Evolutionary conservation across 208 protist genomes (phyloP).

Genomic region (Naegleria lovaniensis): DNA sequence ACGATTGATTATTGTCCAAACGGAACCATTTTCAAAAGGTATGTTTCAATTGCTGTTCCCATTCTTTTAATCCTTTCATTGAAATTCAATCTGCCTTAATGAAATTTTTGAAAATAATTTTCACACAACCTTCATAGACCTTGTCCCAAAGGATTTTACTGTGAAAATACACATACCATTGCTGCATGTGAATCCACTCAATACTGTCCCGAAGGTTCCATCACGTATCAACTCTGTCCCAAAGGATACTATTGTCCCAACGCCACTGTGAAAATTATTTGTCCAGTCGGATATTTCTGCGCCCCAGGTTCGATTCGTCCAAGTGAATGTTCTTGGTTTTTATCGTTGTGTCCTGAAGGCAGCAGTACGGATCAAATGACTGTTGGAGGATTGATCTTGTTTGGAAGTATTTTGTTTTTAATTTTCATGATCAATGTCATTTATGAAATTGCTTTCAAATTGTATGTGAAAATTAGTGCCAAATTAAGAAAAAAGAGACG

Average conservation of each 20-base stretch:
- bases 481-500: background rate
- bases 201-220: conserved; percentile 26
- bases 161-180: background rate
- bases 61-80: no score
- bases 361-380: background rate
- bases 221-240: conserved; percentile 25
- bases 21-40: background rate
- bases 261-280: background rate
- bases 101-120: no score
- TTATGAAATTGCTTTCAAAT: background rate
- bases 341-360: background rate
- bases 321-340: conserved; percentile 11
- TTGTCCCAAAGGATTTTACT: background rate
- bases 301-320: conserved; percentile 7
- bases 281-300: conserved; percentile 32
- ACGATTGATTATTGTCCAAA: background rate
- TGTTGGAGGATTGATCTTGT: background rate
- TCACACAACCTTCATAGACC: background rate
- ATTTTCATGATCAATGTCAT: background rate
- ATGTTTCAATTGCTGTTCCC: no score
- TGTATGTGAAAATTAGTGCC: background rate
- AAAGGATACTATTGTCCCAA: conserved; percentile 32
- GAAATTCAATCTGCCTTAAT: no score
- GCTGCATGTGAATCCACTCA: background rate
- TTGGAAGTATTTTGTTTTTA: background rate